Conservation (phyloP, 805 yeast species). For the Candida jianshihensis region DNA sequence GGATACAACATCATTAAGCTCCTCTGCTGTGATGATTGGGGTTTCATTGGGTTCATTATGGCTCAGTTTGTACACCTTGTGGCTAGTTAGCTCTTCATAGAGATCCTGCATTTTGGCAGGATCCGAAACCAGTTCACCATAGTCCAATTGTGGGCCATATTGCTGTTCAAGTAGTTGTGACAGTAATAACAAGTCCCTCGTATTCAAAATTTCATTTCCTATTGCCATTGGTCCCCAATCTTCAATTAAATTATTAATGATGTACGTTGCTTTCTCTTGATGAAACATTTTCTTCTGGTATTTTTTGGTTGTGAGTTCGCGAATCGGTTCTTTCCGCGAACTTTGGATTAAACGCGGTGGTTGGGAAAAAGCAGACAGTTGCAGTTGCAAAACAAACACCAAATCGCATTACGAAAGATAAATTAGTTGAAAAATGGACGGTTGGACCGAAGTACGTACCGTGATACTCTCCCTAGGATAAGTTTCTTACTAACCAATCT, state of each 20-base stretch:
- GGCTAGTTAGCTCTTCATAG: not conserved
- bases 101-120: not conserved
- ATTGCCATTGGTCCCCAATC: too few species aligned
- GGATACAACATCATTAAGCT: constrained; percentile 3
- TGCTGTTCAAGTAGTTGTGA: not conserved
- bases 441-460: constrained; percentile 20
- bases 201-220: not conserved
- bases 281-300: too few species aligned
- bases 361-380: too few species aligned
- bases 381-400: not conserved
- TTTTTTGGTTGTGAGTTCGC: too few species aligned
- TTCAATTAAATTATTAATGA: too few species aligned
- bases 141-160: not conserved
- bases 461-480: too few species aligned
- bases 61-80: not conserved
- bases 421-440: too few species aligned
- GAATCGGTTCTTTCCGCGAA: too few species aligned
- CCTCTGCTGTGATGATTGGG: constrained; percentile 1
- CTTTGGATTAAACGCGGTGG: too few species aligned
- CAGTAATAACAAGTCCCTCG: not conserved
- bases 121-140: not conserved
- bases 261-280: too few species aligned
- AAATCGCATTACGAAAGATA: too few species aligned
- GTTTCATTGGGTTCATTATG: not conserved
- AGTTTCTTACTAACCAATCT: not conserved